Evolutionary conservation across 2,329 filamentous ascomycete species (phyloP), one percentile per base, ranked within the genome.

Genomic region (Neopestalotiopsis clavispora): DNA sequence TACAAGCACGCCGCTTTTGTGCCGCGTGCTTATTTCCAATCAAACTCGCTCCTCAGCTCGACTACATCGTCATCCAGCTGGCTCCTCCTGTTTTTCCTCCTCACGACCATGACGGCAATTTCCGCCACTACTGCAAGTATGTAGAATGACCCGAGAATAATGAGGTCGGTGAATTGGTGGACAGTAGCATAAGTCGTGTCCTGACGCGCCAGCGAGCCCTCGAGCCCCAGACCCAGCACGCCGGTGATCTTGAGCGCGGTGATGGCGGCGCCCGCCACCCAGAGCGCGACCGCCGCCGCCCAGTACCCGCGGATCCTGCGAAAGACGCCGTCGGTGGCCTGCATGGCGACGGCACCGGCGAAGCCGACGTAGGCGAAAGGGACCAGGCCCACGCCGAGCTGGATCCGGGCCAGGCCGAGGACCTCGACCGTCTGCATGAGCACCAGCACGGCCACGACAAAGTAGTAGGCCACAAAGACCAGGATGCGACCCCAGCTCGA

Each of bases 351-450:
- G 12, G 70, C 72, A 6, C 72, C 45, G 4, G 38, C 61, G 58
- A 71, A 72, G 3, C 74, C 75, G 10, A 67, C 72, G 56, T 74
- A 74, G 7, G 28, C 68, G 28, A 69, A 42, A 9, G 68, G 68
- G 30, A 69, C 23, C 1, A 67, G 49, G 9, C 65, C 68, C 10
- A 69, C 56, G 38, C 68, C 68, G 4, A 69, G 68, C 23, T 40
- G 34, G 28, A 66, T 61, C 13, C 28, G 32, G 4, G 66, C 72
- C 12, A 76, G 69, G 30, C 71, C 69, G 4, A 65, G 74, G 9
- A 77, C 65, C 68, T 77, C 75, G 63, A 76, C 69, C 28, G 69
- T 67, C 67, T 77, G 68, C 73, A 75, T 74, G 17, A 73, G 70
- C 23, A 73, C 66, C 34, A 75, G 64, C 7, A 72, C 72, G 64